Evolutionary conservation across 805 yeast species (phyloP), one percentile per base, ranked within the genome.

Genomic region (Wickerhamomyces subpelliculosus): DNA sequence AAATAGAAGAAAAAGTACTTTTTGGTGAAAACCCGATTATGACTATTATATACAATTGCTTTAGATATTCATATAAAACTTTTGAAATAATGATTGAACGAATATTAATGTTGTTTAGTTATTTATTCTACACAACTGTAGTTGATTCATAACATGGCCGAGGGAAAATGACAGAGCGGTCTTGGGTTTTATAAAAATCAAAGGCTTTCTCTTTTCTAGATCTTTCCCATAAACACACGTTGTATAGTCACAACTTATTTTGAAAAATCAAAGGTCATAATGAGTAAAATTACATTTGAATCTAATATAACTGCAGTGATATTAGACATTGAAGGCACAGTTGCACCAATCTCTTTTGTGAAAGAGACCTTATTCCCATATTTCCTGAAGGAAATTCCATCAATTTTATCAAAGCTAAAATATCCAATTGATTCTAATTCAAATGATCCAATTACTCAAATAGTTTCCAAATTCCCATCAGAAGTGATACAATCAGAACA

Each of bases 341-440:
- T 89, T 23, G 89, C 97, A 54, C 89, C 96, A 4, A 88, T 89
- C 17, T 71, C 89, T 1, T 89, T 89, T 54, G 97, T 89, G 30
- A 83, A 84, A 49, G 88, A 84, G 22, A 67, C 64, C 2, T 61
- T 89, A 25, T 82, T 78, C 60, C 96, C 96, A 0, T 88, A 74
- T 54, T 89, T 93, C 45, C 55, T 80, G 4, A 37, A 55, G 4
- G 59, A 72, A 44, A 49, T 79, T 19, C 78, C 84, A 27, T 9
- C 51, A 1, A 40, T 68, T 14, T 49, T 77, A 32, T 37, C 47
- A 3, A 39, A 47, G 8, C 34, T 48, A 17, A 30, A 47, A 21
- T 64, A 55, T 39, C 57, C 57, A 9, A 39, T 55, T n/a, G 40
- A 26, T 35, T 54, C 39, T 39, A 49, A 5, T 28, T 37, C 35